Conservation (phyloP, 2,329 filamentous ascomycete genomes). For the Trematosphaeria pertusa region DNA sequence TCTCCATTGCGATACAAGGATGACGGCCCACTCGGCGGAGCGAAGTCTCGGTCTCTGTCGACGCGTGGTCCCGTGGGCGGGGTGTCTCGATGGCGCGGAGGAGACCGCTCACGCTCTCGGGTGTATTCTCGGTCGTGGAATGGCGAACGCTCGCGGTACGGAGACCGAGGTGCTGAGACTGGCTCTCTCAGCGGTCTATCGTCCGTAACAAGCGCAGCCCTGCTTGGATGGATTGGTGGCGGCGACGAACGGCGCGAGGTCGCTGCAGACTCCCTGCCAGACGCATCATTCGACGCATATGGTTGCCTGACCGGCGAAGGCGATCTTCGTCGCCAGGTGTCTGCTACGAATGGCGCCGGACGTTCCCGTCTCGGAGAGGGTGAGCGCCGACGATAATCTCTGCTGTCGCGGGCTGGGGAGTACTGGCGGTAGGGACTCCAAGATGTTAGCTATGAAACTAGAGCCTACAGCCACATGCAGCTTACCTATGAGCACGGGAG, state of each 20-base stretch:
- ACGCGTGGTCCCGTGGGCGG: conserved; percentile 46
- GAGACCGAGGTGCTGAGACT: conserved; percentile 42
- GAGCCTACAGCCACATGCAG: neutral
- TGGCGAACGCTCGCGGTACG: conserved; percentile 43
- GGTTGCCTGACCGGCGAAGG: conserved; percentile 54
- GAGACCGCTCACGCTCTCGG: conserved; percentile 42
- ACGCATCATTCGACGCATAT: conserved; percentile 56
- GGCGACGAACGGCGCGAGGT: conserved; percentile 70
- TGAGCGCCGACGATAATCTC: conserved; percentile 61
- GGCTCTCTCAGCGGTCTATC: conserved; percentile 33
- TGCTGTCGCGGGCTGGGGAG: conserved; percentile 52
- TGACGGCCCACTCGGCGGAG: conserved; percentile 47
- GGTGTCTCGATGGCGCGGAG: conserved; percentile 47
- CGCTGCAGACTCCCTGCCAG: conserved; percentile 60
- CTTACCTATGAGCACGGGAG: conserved; percentile 47
- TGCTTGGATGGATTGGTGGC: conserved; percentile 61
- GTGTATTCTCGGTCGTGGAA: conserved; percentile 34
- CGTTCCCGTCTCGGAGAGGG: conserved; percentile 60
- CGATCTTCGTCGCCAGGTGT: conserved; percentile 62
- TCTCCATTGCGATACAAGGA: conserved; percentile 47
- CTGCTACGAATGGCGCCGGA: conserved; percentile 55
- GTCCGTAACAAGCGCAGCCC: conserved; percentile 50
- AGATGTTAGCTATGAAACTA: conserved; percentile 10
- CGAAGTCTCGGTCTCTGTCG: conserved; percentile 44
- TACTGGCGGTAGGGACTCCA: conserved; percentile 48